Conservation (phyloP, 257 asterid genomes). For the Solanum chilense region DNA sequence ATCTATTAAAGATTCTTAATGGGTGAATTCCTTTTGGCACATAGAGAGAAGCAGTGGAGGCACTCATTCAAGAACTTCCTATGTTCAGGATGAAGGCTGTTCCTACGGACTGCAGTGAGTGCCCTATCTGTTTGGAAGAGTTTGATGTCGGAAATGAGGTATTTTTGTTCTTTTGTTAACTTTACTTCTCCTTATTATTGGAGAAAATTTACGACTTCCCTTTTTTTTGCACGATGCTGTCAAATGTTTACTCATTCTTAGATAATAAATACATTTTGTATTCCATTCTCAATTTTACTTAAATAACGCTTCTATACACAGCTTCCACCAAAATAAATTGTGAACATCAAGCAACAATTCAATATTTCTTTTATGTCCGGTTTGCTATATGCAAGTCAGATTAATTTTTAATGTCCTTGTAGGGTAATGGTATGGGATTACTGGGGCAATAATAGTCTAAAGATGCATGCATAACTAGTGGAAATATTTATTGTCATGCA, state of each 20-base stretch:
- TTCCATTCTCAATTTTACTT: background rate
- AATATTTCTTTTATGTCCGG: background rate
- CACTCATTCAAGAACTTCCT: conserved; percentile 93
- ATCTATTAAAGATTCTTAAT: background rate
- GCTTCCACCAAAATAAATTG: background rate
- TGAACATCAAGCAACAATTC: background rate
- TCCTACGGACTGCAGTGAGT: conserved; percentile 92
- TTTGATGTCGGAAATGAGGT: conserved; percentile 90
- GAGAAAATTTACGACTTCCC: background rate
- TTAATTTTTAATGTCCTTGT: too few relatives aligned
- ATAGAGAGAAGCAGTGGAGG: conserved; percentile 97
- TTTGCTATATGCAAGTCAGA: background rate
- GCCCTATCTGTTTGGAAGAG: conserved; percentile 94
- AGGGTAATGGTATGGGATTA: background rate
- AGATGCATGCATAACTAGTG: background rate
- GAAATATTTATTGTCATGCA: background rate
- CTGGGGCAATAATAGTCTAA: background rate
- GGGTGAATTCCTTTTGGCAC: background rate
- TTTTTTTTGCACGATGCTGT: background rate
- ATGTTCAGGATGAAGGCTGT: conserved; percentile 83
- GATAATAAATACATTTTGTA: background rate
- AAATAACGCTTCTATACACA: background rate
- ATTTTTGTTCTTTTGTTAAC: background rate
- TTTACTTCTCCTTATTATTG: background rate
- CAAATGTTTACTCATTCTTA: background rate